Conservation (phyloP, 2,329 filamentous ascomycete species). For the Neonectria punicea region DNA sequence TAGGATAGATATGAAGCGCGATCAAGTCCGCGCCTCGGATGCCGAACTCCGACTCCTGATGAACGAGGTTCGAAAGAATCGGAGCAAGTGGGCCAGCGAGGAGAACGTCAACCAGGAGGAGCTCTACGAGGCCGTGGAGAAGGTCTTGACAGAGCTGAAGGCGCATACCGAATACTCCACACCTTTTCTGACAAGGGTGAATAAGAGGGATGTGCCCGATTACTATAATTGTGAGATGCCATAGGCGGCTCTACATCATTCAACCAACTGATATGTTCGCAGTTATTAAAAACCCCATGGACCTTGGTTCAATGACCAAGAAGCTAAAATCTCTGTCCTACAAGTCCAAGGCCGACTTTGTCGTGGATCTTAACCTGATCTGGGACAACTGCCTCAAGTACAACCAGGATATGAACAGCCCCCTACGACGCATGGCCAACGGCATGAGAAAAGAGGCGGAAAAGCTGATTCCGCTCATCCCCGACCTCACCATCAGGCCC, state of each 20-base stretch:
- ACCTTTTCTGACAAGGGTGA: conserved; percentile 93
- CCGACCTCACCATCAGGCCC: conserved; percentile 89
- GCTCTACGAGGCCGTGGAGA: conserved; percentile 95
- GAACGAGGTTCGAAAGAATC: conserved; percentile 96
- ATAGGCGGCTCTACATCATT: background rate
- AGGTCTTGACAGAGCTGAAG: conserved; percentile 96
- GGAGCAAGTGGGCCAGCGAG: conserved; percentile 98
- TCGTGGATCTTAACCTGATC: conserved; percentile 91
- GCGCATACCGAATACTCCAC: conserved; percentile 97
- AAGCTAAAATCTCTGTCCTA: conserved; percentile 86
- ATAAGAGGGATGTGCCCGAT: conserved; percentile 96
- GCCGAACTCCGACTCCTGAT: conserved; percentile 91
- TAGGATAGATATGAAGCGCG: conserved; percentile 91
- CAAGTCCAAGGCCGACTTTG: conserved; percentile 94
- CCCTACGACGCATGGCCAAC: conserved; percentile 89
- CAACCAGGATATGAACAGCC: conserved; percentile 89
- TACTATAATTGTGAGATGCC: conserved; percentile 83
- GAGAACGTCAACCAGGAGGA: conserved; percentile 98
- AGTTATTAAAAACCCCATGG: conserved; percentile 98
- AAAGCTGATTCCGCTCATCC: conserved; percentile 94
- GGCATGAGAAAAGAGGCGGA: conserved; percentile 98
- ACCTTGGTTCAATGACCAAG: conserved; percentile 97
- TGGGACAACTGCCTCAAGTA: conserved; percentile 98
- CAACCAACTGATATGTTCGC: conserved; percentile 39
- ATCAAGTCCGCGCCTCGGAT: conserved; percentile 90